Conservation (phyloP, 192 early-diverging fungal genomes). For the Backusella tuberculispora region DNA sequence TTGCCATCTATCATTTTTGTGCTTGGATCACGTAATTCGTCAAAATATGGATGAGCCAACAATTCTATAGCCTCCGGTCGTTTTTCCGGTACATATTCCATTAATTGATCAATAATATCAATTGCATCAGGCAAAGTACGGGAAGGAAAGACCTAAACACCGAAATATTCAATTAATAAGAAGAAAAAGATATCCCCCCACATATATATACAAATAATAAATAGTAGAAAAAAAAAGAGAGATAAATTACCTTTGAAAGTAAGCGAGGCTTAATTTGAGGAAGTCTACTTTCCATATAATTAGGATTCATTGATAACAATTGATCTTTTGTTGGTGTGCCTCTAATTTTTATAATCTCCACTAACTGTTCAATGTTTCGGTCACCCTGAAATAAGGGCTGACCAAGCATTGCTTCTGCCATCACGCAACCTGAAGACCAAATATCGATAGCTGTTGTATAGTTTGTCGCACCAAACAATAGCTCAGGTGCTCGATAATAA, state of each 20-base stretch:
- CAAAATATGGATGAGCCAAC: slow-evolving; percentile 94
- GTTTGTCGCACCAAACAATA: slow-evolving; percentile 94
- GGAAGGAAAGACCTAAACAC: slow-evolving; percentile 76
- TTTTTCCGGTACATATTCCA: slow-evolving; percentile 89
- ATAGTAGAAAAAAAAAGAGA: not conserved
- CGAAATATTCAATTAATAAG: not conserved
- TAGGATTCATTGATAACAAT: slow-evolving; percentile 96
- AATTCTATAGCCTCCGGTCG: slow-evolving; percentile 89
- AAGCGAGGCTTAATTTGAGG: slow-evolving; percentile 95
- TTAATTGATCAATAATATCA: slow-evolving; percentile 78
- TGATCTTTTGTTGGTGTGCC: slow-evolving; percentile 96
- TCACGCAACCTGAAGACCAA: slow-evolving; percentile 96
- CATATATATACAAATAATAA: not conserved
- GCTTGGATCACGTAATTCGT: slow-evolving; percentile 88
- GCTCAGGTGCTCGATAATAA: slow-evolving; percentile 96
- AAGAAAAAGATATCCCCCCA: not conserved
- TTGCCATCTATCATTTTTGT: slow-evolving; percentile 80
- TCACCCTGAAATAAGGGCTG: slow-evolving; percentile 97
- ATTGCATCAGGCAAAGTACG: slow-evolving; percentile 84
- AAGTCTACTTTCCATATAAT: slow-evolving; percentile 97
- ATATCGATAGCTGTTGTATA: slow-evolving; percentile 92
- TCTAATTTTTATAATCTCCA: slow-evolving; percentile 99
- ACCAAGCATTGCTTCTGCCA: slow-evolving; percentile 94
- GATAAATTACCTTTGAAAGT: slow-evolving; percentile 69
- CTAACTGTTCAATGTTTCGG: slow-evolving; percentile 96